phyloP scores from a whole-genome alignment of 768 basidiomycete species.

The Pulveroboletus sp. region DNA sequence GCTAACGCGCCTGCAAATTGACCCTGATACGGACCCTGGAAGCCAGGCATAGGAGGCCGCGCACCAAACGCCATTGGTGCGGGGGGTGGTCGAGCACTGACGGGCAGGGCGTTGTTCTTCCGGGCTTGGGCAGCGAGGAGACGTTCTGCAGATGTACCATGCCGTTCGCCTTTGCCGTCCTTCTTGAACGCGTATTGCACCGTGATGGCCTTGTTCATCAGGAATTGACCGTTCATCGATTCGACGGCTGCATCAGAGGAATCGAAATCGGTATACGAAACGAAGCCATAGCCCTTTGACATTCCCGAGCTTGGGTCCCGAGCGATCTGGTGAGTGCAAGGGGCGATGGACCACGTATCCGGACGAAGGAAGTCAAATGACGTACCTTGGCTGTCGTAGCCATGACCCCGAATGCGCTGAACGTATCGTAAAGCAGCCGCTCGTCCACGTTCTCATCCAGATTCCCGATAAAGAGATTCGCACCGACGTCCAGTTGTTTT shows the following conservation, averaged over 20 bases:
- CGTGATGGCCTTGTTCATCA: conserved; percentile 97
- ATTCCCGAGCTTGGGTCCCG: conserved; percentile 79
- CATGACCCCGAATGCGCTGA: conserved; percentile 91
- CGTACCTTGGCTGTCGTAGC: conserved; percentile 81
- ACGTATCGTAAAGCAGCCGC: conserved; percentile 87
- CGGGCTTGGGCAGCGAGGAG: conserved; percentile 92
- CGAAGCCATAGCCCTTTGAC: conserved; percentile 97
- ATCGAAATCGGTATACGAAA: conserved; percentile 96
- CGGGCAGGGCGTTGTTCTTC: conserved; percentile 89
- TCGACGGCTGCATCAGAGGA: conserved; percentile 94
- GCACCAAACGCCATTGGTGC: conserved; percentile 70
- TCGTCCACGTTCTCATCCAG: conserved; percentile 96
- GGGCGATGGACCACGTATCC: neutral
- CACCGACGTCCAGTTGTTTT: conserved; percentile 96
- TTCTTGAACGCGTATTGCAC: conserved; percentile 99
- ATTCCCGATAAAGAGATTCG: conserved; percentile 95
- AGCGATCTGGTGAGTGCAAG: conserved; percentile 62
- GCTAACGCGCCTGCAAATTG: conserved; percentile 90
- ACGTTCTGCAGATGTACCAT: conserved; percentile 95
- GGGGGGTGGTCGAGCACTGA: conserved; percentile 68
- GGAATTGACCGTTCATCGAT: conserved; percentile 94
- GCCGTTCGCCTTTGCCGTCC: conserved; percentile 96
- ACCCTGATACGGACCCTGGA: conserved; percentile 78
- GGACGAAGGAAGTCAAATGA: neutral
- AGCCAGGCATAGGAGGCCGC: conserved; percentile 63